Percentiles rank a stretch among this genome's conserved stretches.
Evolutionary conservation across 1,139 yeast genomes (phyloP).

Genomic region (Suhomyces terraborum): DNA sequence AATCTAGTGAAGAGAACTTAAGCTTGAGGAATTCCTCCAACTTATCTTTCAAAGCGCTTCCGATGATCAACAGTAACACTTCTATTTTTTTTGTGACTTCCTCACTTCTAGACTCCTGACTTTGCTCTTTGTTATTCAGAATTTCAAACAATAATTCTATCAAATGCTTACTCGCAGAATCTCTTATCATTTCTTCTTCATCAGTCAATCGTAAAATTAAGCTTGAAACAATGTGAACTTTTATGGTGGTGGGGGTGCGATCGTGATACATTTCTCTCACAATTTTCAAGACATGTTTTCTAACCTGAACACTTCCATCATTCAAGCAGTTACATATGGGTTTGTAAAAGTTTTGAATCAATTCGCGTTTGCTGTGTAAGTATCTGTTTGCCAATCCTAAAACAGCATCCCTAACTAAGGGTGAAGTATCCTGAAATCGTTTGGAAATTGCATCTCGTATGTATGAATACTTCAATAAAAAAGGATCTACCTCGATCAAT

Average conservation of each 20-base stretch:
- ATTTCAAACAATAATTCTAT: conserved; percentile 48
- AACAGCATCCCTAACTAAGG: conserved; percentile 75
- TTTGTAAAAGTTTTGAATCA: conserved; percentile 49
- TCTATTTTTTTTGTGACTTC: conserved; percentile 16
- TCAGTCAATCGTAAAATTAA: conserved; percentile 62
- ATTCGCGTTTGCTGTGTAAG: conserved; percentile 44
- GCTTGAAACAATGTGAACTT: conserved; percentile 48
- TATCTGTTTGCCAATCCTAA: conserved; percentile 64
- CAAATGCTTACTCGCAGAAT: conserved; percentile 42
- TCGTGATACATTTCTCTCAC: conserved; percentile 49
- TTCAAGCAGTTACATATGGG: conserved; percentile 51
- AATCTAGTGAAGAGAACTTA: conserved; percentile 34
- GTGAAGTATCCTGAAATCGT: conserved; percentile 59
- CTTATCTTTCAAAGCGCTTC: conserved; percentile 35
- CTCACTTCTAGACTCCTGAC: not conserved
- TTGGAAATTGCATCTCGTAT: conserved; percentile 56
- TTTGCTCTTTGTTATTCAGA: conserved; percentile 13
- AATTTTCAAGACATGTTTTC: conserved; percentile 61
- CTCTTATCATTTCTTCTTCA: conserved; percentile 63
- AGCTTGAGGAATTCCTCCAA: conserved; percentile 48
- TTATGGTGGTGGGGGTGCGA: conserved; percentile 34
- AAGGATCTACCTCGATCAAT: conserved; percentile 52
- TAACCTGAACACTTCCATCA: conserved; percentile 66
- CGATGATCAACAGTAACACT: conserved; percentile 41
- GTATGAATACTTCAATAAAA: conserved; percentile 48